These are phyloP conservation scores for Crotalaria pallida DNA, from an alignment of 306 rosid genomes.

Conservation along the genomic window DNA sequence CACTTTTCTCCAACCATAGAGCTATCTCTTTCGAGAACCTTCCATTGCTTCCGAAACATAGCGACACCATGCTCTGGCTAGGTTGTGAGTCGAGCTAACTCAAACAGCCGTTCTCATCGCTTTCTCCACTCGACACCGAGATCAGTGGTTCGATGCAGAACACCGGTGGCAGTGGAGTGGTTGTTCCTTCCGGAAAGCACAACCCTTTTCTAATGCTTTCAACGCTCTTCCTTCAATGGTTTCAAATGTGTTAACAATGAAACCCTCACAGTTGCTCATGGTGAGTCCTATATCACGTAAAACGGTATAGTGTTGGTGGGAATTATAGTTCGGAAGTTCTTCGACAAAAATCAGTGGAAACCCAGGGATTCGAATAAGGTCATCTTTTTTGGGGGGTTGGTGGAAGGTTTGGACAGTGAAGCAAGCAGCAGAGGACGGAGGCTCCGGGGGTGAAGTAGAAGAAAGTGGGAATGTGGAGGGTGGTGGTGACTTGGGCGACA, in stretches of 20 bases:
- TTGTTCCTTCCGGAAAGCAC: slow-evolving; percentile 12
- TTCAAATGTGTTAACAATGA: slow-evolving; percentile 37
- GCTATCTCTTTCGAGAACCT: slow-evolving; percentile 43
- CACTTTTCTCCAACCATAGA: slow-evolving; percentile 39
- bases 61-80: slow-evolving; percentile 34
- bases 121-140: not conserved
- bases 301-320: too few relatives aligned
- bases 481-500: not conserved
- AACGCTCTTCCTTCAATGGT: slow-evolving; percentile 22
- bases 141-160: slow-evolving; percentile 38
- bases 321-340: too few relatives aligned
- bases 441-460: slow-evolving; percentile 31
- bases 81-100: slow-evolving; percentile 48
- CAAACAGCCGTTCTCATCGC: slow-evolving; percentile 17
- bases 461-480: slow-evolving; percentile 33
- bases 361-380: too few relatives aligned
- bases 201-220: slow-evolving; percentile 30
- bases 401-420: too few relatives aligned
- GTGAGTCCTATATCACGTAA: too few relatives aligned
- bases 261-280: slow-evolving; percentile 21
- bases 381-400: too few relatives aligned
- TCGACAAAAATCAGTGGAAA: too few relatives aligned
- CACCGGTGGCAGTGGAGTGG: slow-evolving; percentile 21
- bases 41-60: slow-evolving; percentile 58
- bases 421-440: too few relatives aligned